These are phyloP conservation scores for Rhizopus microsporus DNA, from an alignment of 371 early-diverging fungal species.

Conservation along the genomic window DNA sequence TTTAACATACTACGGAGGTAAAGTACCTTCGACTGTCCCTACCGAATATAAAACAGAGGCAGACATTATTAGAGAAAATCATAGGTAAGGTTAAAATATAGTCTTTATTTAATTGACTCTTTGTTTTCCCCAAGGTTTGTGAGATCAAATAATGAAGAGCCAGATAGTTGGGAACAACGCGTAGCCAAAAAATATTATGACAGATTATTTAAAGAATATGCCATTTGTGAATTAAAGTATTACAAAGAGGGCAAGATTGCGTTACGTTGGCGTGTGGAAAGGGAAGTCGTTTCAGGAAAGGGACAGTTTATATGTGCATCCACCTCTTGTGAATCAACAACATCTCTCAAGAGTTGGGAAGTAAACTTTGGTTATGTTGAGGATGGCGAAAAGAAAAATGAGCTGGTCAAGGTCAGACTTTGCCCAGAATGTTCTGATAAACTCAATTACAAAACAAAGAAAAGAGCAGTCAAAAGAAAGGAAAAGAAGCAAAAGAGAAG, in stretches of 20 bases:
- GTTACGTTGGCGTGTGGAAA: constrained; percentile 81
- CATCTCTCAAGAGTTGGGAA: constrained; percentile 75
- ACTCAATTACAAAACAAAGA: constrained; percentile 42
- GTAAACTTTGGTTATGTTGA: constrained; percentile 85
- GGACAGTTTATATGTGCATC: constrained; percentile 77
- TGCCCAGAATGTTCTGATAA: constrained; percentile 68
- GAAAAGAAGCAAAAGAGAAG: constrained; percentile 8
- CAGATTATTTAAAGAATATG: constrained; percentile 83
- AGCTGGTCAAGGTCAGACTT: constrained; percentile 79
- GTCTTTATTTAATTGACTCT: neutral
- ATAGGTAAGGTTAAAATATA: constrained; percentile 16
- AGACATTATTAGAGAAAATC: constrained; percentile 49
- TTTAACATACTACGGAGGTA: constrained; percentile 31
- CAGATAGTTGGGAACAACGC: constrained; percentile 73
- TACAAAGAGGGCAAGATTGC: constrained; percentile 82
- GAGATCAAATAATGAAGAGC: constrained; percentile 40
- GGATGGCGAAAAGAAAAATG: constrained; percentile 69
- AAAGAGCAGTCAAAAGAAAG: constrained; percentile 26
- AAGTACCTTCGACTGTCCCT: constrained; percentile 7
- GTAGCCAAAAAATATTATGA: constrained; percentile 87
- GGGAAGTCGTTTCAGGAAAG: constrained; percentile 77
- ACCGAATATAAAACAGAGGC: constrained; percentile 62
- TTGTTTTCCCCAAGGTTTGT: constrained; percentile 24
- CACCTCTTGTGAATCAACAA: constrained; percentile 50
- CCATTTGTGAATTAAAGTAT: constrained; percentile 72